Evolutionary conservation across 2,329 filamentous ascomycete species (phyloP), one percentile per base, ranked within the genome.

Genomic region (Pestalotiopsis sp.): DNA sequence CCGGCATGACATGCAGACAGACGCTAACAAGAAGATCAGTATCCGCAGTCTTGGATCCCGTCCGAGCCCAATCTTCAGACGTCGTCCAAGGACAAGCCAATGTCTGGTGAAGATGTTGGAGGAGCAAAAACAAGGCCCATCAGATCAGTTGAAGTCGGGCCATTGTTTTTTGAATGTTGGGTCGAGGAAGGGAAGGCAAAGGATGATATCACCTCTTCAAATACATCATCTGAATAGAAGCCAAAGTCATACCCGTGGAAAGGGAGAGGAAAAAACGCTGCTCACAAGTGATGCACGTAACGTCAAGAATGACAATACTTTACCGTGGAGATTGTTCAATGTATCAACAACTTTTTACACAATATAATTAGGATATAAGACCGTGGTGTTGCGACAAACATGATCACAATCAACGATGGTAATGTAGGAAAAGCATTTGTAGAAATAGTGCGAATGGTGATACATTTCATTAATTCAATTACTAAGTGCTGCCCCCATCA

Each of bases 151-250:
- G 84, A 84, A 69, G 84, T 90, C 65, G 84, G 90, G 61, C 83
- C 90, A 71, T 74, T 93, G 67, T 84, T 91, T 80, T 84, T 91
- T 77, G 90, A 92, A 83, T 85, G 91, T 82, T 84, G 91, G 89
- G 78, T 92, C 72, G 82, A 93, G 78, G 80, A 91, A 84, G 72
- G 87, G 81, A 74, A 85, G 76, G 58, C 84, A 75, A 75, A 87
- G 83, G 38, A 20, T 25, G 4, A 69, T 25, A 67, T 74, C 58
- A 7, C 52, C 20, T 17, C 31, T 14, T 61, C 65, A 41, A 61
- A n/a, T n/a, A 23, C 38, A 13, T 67, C 65, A 25, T 67, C 65
- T 11, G 39, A 7, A 11, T 65, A 36, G 62, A 49, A 25, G 61
- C 13, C 25, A 14, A 23, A 39, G 23, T 17, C 0, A 27, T 23